These are phyloP conservation scores for Termitomyces eurrhizus DNA, from an alignment of 768 basidiomycete genomes.

Conservation along the genomic window DNA sequence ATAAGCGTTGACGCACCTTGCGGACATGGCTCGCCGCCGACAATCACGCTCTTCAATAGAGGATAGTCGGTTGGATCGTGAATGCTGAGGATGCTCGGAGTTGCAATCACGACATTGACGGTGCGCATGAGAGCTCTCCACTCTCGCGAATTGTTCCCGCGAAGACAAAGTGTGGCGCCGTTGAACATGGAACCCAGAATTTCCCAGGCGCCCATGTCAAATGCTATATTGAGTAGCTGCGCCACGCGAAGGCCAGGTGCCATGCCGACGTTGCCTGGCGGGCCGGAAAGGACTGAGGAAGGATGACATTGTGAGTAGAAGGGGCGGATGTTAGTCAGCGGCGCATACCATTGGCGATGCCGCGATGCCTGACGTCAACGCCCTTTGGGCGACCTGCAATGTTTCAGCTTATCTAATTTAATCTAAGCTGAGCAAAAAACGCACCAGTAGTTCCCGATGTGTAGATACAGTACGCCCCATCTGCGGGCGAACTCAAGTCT, in stretches of 20 bases:
- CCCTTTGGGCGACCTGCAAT: conserved; percentile 58
- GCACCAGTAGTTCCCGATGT: conserved; percentile 44
- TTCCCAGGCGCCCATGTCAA: conserved; percentile 69
- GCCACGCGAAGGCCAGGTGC: conserved; percentile 51
- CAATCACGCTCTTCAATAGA: conserved; percentile 43
- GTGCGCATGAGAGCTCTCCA: conserved; percentile 47
- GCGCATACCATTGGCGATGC: conserved; percentile 49
- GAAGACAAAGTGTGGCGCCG: conserved; percentile 48
- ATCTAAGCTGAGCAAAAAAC: background rate
- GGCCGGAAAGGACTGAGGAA: conserved; percentile 29
- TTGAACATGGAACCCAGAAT: conserved; percentile 48
- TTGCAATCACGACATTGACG: conserved; percentile 50
- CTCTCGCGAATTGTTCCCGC: conserved; percentile 46
- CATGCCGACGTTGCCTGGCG: conserved; percentile 59
- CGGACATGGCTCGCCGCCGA: conserved; percentile 51
- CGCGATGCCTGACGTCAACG: conserved; percentile 54
- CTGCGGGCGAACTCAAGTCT: conserved; percentile 33
- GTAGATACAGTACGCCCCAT: conserved; percentile 58
- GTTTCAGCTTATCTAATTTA: conserved; percentile 19
- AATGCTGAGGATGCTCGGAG: conserved; percentile 46
- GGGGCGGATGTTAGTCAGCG: background rate
- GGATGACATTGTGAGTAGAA: background rate
- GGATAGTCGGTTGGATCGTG: conserved; percentile 49
- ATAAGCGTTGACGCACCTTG: conserved; percentile 30
- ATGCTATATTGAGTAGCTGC: conserved; percentile 60